Percentiles rank a stretch among this genome's conserved stretches.
phyloP scores from a whole-genome alignment of 2,329 filamentous ascomycete species.

The Pestalotiopsis fici region DNA sequence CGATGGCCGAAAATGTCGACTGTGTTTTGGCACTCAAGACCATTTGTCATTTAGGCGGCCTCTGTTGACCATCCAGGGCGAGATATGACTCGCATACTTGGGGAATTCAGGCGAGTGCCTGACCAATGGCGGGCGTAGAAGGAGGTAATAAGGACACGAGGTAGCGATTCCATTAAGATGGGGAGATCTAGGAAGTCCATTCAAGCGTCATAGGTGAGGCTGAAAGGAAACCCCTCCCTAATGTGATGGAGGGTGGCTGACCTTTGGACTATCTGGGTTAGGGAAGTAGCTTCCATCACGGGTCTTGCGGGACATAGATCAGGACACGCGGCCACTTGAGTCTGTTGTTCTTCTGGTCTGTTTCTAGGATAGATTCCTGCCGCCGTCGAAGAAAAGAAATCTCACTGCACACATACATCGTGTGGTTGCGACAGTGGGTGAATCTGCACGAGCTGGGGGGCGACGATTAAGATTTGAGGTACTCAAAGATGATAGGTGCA shows the following conservation, averaged over 20 bases:
- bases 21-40: neutral
- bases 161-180: neutral
- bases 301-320: neutral
- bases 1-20: neutral
- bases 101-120: neutral
- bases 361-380: neutral
- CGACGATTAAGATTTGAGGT: neutral
- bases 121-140: neutral
- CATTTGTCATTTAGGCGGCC: neutral
- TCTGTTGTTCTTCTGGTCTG: neutral
- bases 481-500: neutral
- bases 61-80: neutral
- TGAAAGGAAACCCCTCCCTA: neutral
- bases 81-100: neutral
- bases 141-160: neutral
- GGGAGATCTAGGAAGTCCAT: conserved; percentile 3
- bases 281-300: neutral
- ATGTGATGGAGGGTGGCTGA: neutral
- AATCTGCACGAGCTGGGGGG: neutral
- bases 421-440: neutral
- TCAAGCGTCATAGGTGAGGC: conserved; percentile 11
- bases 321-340: neutral
- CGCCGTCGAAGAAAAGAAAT: neutral
- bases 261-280: neutral
- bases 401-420: too few species aligned